These are phyloP conservation scores for Trypanosoma scelopori DNA, from an alignment of 208 protist genomes.

Conservation along the genomic window DNA sequence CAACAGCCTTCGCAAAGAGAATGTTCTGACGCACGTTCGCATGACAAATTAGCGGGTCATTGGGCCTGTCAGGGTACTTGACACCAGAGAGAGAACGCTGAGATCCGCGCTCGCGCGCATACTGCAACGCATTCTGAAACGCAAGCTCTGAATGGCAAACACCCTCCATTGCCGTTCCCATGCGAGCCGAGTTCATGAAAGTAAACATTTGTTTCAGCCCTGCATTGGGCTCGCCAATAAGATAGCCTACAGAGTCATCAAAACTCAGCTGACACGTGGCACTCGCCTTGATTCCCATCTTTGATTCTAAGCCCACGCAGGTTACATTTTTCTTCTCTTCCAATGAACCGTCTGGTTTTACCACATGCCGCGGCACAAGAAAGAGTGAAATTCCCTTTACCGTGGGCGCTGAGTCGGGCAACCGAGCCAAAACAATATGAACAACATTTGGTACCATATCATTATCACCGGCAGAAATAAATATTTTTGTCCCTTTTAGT, in stretches of 20 bases:
- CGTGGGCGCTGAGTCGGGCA: constrained; percentile 58
- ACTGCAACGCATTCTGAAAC: constrained; percentile 80
- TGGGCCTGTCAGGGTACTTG: constrained; percentile 53
- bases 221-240: constrained; percentile 77
- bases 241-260: constrained; percentile 76
- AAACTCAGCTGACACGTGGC: constrained; percentile 83
- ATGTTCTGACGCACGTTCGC: constrained; percentile 82
- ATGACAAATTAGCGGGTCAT: constrained; percentile 73
- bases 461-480: constrained; percentile 91
- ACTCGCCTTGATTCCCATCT: constrained; percentile 90
- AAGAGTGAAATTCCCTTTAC: constrained; percentile 91
- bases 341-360: constrained; percentile 65
- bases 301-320: constrained; percentile 72
- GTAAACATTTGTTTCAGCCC: constrained; percentile 92
- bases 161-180: constrained; percentile 76
- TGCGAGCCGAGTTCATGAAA: constrained; percentile 86
- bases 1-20: constrained; percentile 77
- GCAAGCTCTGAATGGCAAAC: constrained; percentile 79
- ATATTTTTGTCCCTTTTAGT: constrained; percentile 90
- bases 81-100: constrained; percentile 58
- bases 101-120: constrained; percentile 74
- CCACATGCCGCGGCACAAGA: constrained; percentile 80
- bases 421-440: constrained; percentile 81
- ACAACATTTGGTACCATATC: constrained; percentile 88
- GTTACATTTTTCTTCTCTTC: constrained; percentile 61